phyloP scores from a whole-genome alignment of 1,284 basidiomycete genomes.

The Leccinum proliferum region DNA sequence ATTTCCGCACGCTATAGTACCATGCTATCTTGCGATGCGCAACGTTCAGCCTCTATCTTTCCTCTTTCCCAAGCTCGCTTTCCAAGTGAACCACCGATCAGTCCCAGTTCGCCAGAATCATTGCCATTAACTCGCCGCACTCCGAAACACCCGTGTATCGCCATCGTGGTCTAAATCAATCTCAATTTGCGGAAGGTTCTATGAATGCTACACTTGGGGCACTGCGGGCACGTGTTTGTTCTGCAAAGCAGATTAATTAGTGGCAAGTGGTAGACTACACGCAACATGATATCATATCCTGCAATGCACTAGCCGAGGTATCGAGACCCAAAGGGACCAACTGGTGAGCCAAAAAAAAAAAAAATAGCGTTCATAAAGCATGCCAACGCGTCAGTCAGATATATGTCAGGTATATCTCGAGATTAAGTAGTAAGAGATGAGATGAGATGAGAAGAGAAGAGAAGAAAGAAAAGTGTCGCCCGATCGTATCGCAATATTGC shows the following conservation, averaged over 20 bases:
- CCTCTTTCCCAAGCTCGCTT: background rate
- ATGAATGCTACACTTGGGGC: background rate
- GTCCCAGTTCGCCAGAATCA: background rate
- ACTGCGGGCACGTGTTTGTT: background rate
- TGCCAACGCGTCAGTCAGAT: background rate
- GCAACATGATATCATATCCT: constrained; percentile 2
- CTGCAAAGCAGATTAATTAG: background rate
- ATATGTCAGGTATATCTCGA: background rate
- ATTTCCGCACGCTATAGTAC: background rate
- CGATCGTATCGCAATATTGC: background rate
- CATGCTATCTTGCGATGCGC: background rate
- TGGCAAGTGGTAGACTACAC: constrained; percentile 1
- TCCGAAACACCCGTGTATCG: background rate
- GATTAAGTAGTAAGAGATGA: background rate
- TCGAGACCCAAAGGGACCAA: background rate
- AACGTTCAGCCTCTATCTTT: background rate
- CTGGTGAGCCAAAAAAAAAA: background rate
- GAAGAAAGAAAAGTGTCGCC: background rate
- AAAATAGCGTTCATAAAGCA: background rate
- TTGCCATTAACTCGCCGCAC: background rate
- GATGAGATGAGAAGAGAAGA: background rate
- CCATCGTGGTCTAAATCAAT: background rate
- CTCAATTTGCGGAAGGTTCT: background rate
- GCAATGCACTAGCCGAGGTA: background rate
- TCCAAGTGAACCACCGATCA: background rate